Percentiles rank a stretch among this genome's conserved stretches.
These are phyloP conservation scores for Penicillium sp. DNA, from an alignment of 2,329 filamentous ascomycete species.

Conservation along the genomic window DNA sequence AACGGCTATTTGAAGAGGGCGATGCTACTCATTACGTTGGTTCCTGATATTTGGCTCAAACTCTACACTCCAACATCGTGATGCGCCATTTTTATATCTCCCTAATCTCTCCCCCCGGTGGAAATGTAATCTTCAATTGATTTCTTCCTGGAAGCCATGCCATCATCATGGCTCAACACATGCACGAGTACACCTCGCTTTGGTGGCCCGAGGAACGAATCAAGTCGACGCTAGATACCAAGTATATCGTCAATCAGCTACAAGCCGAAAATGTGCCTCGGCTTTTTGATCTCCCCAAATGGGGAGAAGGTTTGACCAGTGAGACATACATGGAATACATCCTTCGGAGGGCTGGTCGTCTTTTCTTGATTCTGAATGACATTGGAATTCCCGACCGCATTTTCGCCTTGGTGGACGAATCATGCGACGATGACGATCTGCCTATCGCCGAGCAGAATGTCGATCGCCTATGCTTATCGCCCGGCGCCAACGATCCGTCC, in stretches of 20 bases:
- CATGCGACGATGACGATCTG: slow-evolving; percentile 62
- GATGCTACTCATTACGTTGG: background rate
- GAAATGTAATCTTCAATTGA: background rate
- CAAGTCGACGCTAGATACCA: slow-evolving; percentile 42
- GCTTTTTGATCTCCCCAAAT: slow-evolving; percentile 39
- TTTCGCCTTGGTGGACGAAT: slow-evolving; percentile 60
- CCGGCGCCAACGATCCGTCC: slow-evolving; percentile 44
- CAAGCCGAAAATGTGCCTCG: slow-evolving; percentile 37
- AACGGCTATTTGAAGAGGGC: slow-evolving; percentile 5
- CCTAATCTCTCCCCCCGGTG: background rate
- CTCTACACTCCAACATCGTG: background rate
- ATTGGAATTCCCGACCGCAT: slow-evolving; percentile 64
- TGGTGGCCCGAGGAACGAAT: slow-evolving; percentile 51
- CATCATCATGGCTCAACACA: slow-evolving; percentile 13
- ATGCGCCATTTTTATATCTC: slow-evolving; percentile 2
- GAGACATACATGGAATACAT: slow-evolving; percentile 64
- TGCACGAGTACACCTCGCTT: slow-evolving; percentile 29
- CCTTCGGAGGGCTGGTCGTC: slow-evolving; percentile 54
- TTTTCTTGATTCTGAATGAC: slow-evolving; percentile 60
- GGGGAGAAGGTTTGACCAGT: slow-evolving; percentile 48
- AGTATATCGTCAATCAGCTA: slow-evolving; percentile 40
- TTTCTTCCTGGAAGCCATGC: slow-evolving; percentile 5
- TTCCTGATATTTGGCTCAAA: slow-evolving; percentile 1
- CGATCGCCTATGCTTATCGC: slow-evolving; percentile 54
- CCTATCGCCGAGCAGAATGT: slow-evolving; percentile 57